Percentiles rank a stretch among this genome's conserved stretches.
Conservation (phyloP, 306 rosid species). For the Prosopis cineraria region DNA sequence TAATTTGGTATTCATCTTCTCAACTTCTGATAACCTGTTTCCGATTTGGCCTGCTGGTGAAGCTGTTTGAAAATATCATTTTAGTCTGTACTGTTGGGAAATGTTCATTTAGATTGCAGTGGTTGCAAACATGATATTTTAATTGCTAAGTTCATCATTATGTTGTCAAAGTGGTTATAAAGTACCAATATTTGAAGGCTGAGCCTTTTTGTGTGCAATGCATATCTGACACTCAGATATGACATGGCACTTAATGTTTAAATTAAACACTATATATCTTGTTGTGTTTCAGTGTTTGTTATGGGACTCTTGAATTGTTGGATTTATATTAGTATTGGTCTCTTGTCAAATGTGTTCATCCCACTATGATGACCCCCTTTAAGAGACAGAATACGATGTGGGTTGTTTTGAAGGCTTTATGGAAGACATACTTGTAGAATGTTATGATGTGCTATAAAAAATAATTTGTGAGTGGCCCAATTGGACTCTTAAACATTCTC, state of each 20-base stretch:
- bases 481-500: neutral
- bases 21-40: constrained; percentile 16
- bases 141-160: neutral
- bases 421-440: neutral
- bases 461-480: neutral
- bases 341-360: neutral
- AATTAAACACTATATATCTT: neutral
- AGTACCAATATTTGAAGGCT: neutral
- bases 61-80: constrained; percentile 26
- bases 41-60: constrained; percentile 3
- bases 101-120: constrained; percentile 3
- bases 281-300: neutral
- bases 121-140: neutral
- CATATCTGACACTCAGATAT: neutral
- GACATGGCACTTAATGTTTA: neutral
- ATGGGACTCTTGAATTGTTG: neutral
- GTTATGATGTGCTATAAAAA: constrained; percentile 3
- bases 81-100: neutral
- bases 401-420: neutral
- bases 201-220: neutral
- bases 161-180: neutral
- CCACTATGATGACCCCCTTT: neutral
- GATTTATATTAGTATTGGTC: neutral
- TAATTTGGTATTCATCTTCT: neutral
- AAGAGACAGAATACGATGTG: neutral